phyloP scores from a whole-genome alignment of 2,329 filamentous ascomycete genomes.

The Penicillium crustosum region DNA sequence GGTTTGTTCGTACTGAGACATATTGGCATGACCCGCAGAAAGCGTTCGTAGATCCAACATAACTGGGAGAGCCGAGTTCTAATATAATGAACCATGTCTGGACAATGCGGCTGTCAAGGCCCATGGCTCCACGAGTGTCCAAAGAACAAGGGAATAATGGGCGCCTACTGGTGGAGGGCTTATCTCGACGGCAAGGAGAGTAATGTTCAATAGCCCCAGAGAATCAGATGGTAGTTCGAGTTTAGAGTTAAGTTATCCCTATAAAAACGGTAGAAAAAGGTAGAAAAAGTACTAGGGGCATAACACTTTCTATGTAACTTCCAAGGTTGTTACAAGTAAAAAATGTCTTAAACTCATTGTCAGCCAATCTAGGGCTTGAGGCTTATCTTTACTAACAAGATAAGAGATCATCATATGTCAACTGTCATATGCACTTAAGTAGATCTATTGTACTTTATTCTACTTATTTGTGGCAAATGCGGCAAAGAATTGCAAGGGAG shows the following conservation, averaged over 20 bases:
- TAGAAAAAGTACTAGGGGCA: not conserved
- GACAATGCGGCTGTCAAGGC: not conserved
- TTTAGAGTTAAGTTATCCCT: not conserved
- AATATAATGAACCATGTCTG: not conserved
- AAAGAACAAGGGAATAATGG: not conserved
- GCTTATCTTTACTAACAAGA: conserved; percentile 7
- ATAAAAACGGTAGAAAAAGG: no score
- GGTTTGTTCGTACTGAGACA: conserved; percentile 24
- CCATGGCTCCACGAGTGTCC: not conserved
- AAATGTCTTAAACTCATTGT: not conserved
- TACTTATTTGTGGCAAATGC: not conserved
- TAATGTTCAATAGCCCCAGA: not conserved
- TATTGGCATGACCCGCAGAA: conserved; percentile 1
- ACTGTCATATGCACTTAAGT: not conserved
- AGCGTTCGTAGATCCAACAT: not conserved
- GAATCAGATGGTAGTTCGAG: not conserved
- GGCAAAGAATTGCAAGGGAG: conserved; percentile 3
- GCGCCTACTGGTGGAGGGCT: not conserved
- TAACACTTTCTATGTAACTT: not conserved
- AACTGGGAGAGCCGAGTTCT: not conserved
- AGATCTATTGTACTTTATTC: not conserved
- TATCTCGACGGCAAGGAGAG: conserved; percentile 5
- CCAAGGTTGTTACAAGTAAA: not conserved
- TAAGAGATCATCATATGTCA: not conserved
- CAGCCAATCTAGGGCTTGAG: conserved; percentile 6